Conservation (phyloP, 2,329 filamentous ascomycete genomes). For the Penicillium griseofulvum region DNA sequence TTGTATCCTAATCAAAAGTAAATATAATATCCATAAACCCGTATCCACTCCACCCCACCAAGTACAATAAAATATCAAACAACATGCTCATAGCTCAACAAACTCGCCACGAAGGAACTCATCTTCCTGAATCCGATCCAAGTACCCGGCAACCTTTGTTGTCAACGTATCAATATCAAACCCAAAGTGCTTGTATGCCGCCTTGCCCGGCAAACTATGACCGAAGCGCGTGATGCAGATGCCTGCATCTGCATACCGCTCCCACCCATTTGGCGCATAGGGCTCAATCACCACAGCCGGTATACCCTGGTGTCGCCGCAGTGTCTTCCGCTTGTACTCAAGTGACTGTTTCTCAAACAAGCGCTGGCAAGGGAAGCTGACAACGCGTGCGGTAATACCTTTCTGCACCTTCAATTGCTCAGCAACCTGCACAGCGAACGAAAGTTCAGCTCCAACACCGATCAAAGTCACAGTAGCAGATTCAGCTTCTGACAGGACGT, state of each 20-base stretch:
- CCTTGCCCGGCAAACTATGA: conserved; percentile 20
- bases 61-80: not conserved
- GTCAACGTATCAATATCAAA: conserved; percentile 16
- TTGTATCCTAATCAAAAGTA: not conserved
- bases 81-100: conserved; percentile 18
- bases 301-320: conserved; percentile 39
- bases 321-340: conserved; percentile 46
- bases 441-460: conserved; percentile 52
- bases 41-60: not conserved
- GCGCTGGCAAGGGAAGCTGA: conserved; percentile 52
- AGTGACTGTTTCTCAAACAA: conserved; percentile 50
- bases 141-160: conserved; percentile 14
- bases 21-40: not conserved
- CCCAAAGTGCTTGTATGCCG: conserved; percentile 19
- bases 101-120: conserved; percentile 17
- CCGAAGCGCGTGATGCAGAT: conserved; percentile 49
- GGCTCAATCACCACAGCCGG: conserved; percentile 52
- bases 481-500: conserved; percentile 39
- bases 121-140: conserved; percentile 12
- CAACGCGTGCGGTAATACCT: conserved; percentile 45
- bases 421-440: conserved; percentile 46
- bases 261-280: conserved; percentile 52
- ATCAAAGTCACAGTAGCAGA: conserved; percentile 48
- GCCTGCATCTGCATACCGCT: conserved; percentile 52
- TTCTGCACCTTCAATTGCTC: conserved; percentile 41